phyloP scores from a whole-genome alignment of 768 basidiomycete genomes.

The Suillus discolor region DNA sequence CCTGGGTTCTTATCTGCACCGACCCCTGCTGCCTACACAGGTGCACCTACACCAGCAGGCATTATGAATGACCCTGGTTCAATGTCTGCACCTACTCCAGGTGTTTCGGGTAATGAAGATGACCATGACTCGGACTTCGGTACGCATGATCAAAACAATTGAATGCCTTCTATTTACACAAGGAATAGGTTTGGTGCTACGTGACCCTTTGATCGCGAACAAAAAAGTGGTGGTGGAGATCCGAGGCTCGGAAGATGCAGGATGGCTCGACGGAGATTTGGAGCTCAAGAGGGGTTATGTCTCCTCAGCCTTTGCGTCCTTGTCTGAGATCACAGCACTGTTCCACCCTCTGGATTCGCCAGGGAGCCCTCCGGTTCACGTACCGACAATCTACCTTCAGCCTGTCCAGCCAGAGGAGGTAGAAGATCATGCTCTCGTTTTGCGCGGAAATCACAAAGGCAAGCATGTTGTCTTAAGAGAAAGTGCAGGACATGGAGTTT shows the following conservation, averaged over 20 bases:
- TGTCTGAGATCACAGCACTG: slow-evolving; percentile 30
- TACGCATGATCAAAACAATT: neutral
- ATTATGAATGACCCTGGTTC: slow-evolving; percentile 14
- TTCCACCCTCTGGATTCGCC: slow-evolving; percentile 33
- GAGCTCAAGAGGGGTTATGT: slow-evolving; percentile 32
- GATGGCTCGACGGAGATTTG: slow-evolving; percentile 32
- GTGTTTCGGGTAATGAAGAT: slow-evolving; percentile 28
- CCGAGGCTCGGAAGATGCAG: slow-evolving; percentile 21
- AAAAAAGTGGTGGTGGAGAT: slow-evolving; percentile 35
- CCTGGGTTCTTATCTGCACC: slow-evolving; percentile 35
- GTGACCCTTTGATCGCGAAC: slow-evolving; percentile 27
- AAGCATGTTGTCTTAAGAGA: slow-evolving; percentile 47
- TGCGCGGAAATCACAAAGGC: slow-evolving; percentile 47
- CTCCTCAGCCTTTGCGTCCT: slow-evolving; percentile 25
- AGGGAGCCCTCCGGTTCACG: slow-evolving; percentile 37
- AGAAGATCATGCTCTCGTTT: slow-evolving; percentile 52
- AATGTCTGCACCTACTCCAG: slow-evolving; percentile 34
- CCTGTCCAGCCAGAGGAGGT: slow-evolving; percentile 41
- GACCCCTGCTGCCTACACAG: slow-evolving; percentile 33
- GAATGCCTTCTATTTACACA: slow-evolving; percentile 31
- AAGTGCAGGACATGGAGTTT: slow-evolving; percentile 30
- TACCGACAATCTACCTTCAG: slow-evolving; percentile 43
- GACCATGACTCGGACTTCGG: slow-evolving; percentile 22
- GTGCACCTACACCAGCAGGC: slow-evolving; percentile 32
- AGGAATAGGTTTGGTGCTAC: slow-evolving; percentile 23